Evolutionary conservation across 306 rosid species (phyloP).

Genomic region (Quercus parvula): DNA sequence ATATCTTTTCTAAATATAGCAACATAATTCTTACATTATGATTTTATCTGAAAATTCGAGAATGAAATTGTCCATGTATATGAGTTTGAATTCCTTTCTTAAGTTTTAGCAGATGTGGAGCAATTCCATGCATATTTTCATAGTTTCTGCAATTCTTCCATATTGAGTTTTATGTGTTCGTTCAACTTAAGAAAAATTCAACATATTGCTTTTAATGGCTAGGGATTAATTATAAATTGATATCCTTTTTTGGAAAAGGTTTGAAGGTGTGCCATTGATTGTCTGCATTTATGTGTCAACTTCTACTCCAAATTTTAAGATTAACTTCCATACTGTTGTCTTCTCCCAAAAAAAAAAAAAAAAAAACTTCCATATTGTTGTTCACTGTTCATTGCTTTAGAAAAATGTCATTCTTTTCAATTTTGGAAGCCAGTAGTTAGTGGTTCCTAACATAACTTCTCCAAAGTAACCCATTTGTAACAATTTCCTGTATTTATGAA

Average conservation of each 20-base stretch:
- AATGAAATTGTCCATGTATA: background rate
- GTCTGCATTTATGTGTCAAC: background rate
- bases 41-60: background rate
- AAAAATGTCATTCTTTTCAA: constrained; percentile 5
- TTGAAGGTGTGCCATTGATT: background rate
- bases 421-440: background rate
- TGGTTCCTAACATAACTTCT: background rate
- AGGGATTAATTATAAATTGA: background rate
- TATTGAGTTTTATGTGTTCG: background rate
- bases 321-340: background rate
- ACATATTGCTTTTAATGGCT: background rate
- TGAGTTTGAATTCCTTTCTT: background rate
- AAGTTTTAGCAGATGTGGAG: background rate
- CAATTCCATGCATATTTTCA: background rate
- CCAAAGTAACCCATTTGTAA: background rate
- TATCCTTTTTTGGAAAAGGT: background rate
- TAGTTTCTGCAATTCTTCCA: background rate
- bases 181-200: background rate
- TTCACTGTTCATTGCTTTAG: constrained; percentile 2
- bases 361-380: background rate
- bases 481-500: background rate
- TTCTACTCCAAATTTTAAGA: background rate
- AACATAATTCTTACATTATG: background rate
- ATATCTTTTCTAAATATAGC: background rate
- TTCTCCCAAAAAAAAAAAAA: no score